Conservation (phyloP, 2,329 filamentous ascomycete genomes). For the Cytospora piceicola region DNA sequence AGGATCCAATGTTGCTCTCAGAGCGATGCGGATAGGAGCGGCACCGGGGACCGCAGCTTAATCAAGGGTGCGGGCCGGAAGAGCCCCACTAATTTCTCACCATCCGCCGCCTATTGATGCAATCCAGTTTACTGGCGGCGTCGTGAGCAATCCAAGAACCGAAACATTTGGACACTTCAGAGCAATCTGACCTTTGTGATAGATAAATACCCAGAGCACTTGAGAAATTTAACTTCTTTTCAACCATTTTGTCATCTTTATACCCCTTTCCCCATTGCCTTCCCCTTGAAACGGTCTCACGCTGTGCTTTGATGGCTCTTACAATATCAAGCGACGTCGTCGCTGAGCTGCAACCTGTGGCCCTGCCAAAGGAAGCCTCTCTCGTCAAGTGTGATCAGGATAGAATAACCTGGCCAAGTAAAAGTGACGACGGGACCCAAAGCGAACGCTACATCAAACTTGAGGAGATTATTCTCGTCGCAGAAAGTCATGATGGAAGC, state of each 20-base stretch:
- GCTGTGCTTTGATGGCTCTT: conserved; percentile 9
- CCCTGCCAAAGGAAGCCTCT: conserved; percentile 21
- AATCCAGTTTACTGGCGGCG: conserved; percentile 6
- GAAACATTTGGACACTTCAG: conserved; percentile 1
- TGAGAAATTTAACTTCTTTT: not conserved
- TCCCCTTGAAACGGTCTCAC: not conserved
- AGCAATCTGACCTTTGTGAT: not conserved
- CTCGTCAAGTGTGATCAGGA: conserved; percentile 14
- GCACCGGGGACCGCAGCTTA: not conserved
- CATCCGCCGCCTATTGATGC: conserved; percentile 11
- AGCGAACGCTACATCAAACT: conserved; percentile 32
- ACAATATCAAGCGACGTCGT: conserved; percentile 20
- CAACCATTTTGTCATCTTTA: not conserved
- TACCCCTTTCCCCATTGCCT: not conserved
- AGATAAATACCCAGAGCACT: not conserved
- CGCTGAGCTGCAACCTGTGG: conserved; percentile 17
- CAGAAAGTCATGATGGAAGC: conserved; percentile 14
- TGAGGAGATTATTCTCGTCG: conserved; percentile 41
- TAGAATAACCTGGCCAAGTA: conserved; percentile 12
- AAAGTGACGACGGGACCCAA: not conserved
- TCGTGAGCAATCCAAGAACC: conserved; percentile 7
- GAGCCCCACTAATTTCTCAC: conserved; percentile 12
- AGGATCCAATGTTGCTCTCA: not conserved
- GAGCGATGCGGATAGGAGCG: not conserved
- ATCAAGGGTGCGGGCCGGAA: conserved; percentile 1